phyloP scores from a whole-genome alignment of 495 filamentous ascomycete genomes.

The Aspergillus mulundensis region DNA sequence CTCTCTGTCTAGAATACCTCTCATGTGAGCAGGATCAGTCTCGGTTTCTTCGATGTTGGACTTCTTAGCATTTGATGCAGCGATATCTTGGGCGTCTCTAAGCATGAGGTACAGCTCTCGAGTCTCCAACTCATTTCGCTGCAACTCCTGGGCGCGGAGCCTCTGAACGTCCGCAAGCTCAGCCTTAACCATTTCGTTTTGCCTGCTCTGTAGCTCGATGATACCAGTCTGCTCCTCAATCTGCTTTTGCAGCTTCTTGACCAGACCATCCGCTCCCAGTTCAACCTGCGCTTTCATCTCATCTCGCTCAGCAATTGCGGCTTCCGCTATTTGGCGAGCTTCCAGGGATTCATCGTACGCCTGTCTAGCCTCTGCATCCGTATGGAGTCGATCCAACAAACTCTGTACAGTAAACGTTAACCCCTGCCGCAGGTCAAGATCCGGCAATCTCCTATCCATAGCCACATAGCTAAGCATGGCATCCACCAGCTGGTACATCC shows the following conservation, averaged over 20 bases:
- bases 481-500: slow-evolving; percentile 98
- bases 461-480: slow-evolving; percentile 98
- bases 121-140: slow-evolving; percentile 93
- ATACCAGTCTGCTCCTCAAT: slow-evolving; percentile 86
- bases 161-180: slow-evolving; percentile 85
- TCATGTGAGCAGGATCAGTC: slow-evolving; percentile 71
- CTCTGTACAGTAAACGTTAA: slow-evolving; percentile 96
- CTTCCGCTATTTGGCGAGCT: slow-evolving; percentile 86
- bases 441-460: slow-evolving; percentile 92
- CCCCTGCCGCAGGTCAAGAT: slow-evolving; percentile 96
- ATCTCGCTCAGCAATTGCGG: slow-evolving; percentile 92
- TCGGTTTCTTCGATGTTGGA: slow-evolving; percentile 53
- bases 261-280: slow-evolving; percentile 87
- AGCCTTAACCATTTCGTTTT: slow-evolving; percentile 79
- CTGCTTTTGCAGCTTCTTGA: slow-evolving; percentile 88
- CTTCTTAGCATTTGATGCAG: slow-evolving; percentile 80
- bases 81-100: slow-evolving; percentile 93
- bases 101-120: slow-evolving; percentile 98
- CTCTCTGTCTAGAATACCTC: slow-evolving; percentile 89
- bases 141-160: slow-evolving; percentile 83
- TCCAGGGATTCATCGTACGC: slow-evolving; percentile 87
- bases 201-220: slow-evolving; percentile 82
- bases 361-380: slow-evolving; percentile 88
- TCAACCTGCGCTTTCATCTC: slow-evolving; percentile 92
- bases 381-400: slow-evolving; percentile 90